phyloP scores from a whole-genome alignment of 2,329 filamentous ascomycete species.

The Rachicladosporium sp. region DNA sequence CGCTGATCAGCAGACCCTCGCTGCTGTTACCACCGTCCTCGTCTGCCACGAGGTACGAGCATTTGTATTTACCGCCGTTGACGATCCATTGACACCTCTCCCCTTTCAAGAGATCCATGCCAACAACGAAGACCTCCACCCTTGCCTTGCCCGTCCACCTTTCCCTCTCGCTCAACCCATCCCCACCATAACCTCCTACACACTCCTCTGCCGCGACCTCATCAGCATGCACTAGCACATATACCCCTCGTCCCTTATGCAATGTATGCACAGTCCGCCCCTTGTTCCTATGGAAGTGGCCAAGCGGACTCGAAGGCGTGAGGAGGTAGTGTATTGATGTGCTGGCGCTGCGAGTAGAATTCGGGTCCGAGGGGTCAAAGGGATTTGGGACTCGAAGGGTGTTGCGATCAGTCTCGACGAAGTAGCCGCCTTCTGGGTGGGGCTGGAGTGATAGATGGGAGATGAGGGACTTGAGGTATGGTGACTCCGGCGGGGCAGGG shows the following conservation, averaged over 20 bases:
- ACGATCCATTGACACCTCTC: conserved; percentile 58
- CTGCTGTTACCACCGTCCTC: conserved; percentile 13
- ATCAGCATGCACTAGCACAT: conserved; percentile 51
- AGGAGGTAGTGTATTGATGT: conserved; percentile 56
- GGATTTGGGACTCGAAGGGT: conserved; percentile 42
- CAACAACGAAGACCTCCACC: conserved; percentile 55
- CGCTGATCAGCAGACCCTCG: conserved; percentile 50
- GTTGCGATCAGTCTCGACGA: conserved; percentile 47
- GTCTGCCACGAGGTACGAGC: conserved; percentile 45
- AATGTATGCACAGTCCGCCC: conserved; percentile 53
- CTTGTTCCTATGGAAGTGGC: conserved; percentile 52
- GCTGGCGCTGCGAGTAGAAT: conserved; percentile 38
- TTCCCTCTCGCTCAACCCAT: conserved; percentile 44
- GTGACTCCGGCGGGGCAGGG: neutral
- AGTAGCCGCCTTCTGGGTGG: conserved; percentile 56
- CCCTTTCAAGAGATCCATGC: conserved; percentile 42
- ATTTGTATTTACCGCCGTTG: conserved; percentile 55
- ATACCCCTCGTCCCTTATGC: conserved; percentile 49
- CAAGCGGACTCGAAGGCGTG: conserved; percentile 42
- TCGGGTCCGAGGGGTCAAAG: conserved; percentile 27
- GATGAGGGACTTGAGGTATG: conserved; percentile 27
- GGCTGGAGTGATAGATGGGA: conserved; percentile 35
- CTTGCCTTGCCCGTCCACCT: conserved; percentile 29
- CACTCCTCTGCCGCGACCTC: conserved; percentile 21
- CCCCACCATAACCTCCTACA: conserved; percentile 23